Percentiles rank a stretch among this genome's conserved stretches.
Conservation (phyloP, 331 rosid species). For the Phaseolus coccineus region DNA sequence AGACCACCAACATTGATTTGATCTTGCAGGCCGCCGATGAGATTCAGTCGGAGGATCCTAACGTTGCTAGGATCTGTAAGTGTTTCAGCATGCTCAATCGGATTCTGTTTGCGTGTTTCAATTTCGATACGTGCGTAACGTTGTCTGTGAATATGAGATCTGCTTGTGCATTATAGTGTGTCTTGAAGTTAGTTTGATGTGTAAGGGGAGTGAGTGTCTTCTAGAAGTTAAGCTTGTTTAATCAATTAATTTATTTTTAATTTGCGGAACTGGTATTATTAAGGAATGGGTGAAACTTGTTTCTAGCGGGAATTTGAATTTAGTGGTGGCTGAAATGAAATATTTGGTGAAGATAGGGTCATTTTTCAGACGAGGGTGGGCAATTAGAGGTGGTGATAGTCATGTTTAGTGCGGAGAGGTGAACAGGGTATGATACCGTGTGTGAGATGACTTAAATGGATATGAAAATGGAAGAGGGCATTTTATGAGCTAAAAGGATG, state of each 20-base stretch:
- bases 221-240: conserved; percentile 15
- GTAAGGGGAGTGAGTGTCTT: conserved; percentile 16
- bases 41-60: conserved; percentile 83
- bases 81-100: not conserved
- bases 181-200: not conserved
- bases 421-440: not conserved
- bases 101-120: conserved; percentile 5
- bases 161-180: not conserved
- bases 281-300: not conserved
- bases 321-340: conserved; percentile 12
- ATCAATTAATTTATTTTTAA: not conserved
- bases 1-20: conserved; percentile 72
- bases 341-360: conserved; percentile 20
- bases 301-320: conserved; percentile 14
- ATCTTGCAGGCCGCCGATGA: conserved; percentile 94
- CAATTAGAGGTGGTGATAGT: not conserved
- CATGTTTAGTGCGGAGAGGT: not conserved
- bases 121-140: not conserved
- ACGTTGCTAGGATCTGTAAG: conserved; percentile 85
- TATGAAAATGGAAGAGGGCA: conserved; percentile 2
- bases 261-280: not conserved
- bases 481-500: not conserved
- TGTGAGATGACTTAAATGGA: not conserved
- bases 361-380: not conserved
- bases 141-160: conserved; percentile 28